These are phyloP conservation scores for Cyberlindnera mississippiensis DNA, from an alignment of 805 yeast species.

Conservation along the genomic window DNA sequence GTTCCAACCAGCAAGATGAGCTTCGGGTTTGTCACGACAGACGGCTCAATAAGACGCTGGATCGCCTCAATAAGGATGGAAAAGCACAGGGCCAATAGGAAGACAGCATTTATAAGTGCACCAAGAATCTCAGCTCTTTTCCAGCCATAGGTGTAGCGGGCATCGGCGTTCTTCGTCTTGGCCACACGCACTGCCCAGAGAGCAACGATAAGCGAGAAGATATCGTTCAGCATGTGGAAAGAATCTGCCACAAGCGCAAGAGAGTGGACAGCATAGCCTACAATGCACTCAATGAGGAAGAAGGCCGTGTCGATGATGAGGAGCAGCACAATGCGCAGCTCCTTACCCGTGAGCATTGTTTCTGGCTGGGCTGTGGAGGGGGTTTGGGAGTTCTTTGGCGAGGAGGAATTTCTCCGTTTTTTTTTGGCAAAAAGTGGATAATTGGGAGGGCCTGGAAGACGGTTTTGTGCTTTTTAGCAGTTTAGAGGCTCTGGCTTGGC, in stretches of 20 bases:
- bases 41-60: slow-evolving; percentile 82
- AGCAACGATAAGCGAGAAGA: slow-evolving; percentile 83
- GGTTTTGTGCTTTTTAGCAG: too few species aligned
- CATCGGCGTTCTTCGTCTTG: slow-evolving; percentile 73
- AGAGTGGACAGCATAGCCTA: slow-evolving; percentile 91
- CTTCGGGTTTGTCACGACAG: slow-evolving; percentile 73
- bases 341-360: slow-evolving; percentile 38
- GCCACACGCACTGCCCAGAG: slow-evolving; percentile 96
- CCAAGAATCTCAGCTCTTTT: slow-evolving; percentile 96
- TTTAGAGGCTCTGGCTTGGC: too few species aligned
- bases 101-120: slow-evolving; percentile 91
- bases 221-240: slow-evolving; percentile 96
- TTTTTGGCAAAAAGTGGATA: too few species aligned
- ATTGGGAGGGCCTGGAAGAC: too few species aligned
- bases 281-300: slow-evolving; percentile 78
- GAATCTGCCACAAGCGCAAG: slow-evolving; percentile 94
- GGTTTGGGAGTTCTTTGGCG: too few species aligned
- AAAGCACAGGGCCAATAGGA: slow-evolving; percentile 85
- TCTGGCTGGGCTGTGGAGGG: neutral
- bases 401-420: too few species aligned
- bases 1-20: slow-evolving; percentile 78
- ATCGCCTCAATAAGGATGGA: slow-evolving; percentile 90
- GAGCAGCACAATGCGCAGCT: slow-evolving; percentile 66
- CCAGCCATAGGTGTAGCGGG: slow-evolving; percentile 95
- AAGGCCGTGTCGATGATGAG: slow-evolving; percentile 74